These are phyloP conservation scores for Ceratobasidium sp. DNA, from an alignment of 1,284 basidiomycete genomes.

Conservation along the genomic window DNA sequence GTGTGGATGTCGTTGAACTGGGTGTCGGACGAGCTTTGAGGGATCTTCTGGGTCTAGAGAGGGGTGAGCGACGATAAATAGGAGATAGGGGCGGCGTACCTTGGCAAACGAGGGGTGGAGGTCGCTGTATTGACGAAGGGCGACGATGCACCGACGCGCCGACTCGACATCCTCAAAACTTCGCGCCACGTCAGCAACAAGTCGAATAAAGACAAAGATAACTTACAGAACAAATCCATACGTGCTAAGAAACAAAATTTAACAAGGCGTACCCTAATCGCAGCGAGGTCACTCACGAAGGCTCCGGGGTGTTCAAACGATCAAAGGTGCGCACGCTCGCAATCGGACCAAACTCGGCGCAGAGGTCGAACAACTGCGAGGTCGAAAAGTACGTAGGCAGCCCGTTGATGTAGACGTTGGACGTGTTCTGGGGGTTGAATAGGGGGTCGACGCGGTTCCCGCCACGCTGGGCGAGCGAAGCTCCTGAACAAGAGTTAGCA, in stretches of 20 bases:
- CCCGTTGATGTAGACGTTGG: slow-evolving; percentile 76
- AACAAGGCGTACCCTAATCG: not conserved
- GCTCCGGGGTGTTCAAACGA: slow-evolving; percentile 57
- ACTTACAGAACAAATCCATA: slow-evolving; percentile 83
- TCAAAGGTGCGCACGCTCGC: slow-evolving; percentile 72
- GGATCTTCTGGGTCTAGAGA: slow-evolving; percentile 81
- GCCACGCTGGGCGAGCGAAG: slow-evolving; percentile 28
- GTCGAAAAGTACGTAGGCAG: slow-evolving; percentile 71
- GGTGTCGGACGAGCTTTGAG: slow-evolving; percentile 49
- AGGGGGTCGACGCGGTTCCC: slow-evolving; percentile 36
- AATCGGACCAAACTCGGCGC: slow-evolving; percentile 65
- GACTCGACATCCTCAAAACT: slow-evolving; percentile 72
- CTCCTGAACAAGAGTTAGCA: not conserved
- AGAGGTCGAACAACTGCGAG: slow-evolving; percentile 67
- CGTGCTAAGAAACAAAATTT: slow-evolving; percentile 60
- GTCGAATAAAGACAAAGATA: not conserved
- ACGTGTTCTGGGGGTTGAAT: slow-evolving; percentile 47
- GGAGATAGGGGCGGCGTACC: slow-evolving; percentile 50
- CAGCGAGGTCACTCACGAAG: slow-evolving; percentile 54
- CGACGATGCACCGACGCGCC: slow-evolving; percentile 74
- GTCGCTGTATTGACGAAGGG: slow-evolving; percentile 72
- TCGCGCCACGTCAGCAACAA: slow-evolving; percentile 6
- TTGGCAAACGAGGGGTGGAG: slow-evolving; percentile 79
- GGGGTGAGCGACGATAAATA: slow-evolving; percentile 1
- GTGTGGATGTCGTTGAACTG: slow-evolving; percentile 1